Base-by-base conservation (phyloP, 805 yeast species). In the Suhomyces pyralidae region DNA sequence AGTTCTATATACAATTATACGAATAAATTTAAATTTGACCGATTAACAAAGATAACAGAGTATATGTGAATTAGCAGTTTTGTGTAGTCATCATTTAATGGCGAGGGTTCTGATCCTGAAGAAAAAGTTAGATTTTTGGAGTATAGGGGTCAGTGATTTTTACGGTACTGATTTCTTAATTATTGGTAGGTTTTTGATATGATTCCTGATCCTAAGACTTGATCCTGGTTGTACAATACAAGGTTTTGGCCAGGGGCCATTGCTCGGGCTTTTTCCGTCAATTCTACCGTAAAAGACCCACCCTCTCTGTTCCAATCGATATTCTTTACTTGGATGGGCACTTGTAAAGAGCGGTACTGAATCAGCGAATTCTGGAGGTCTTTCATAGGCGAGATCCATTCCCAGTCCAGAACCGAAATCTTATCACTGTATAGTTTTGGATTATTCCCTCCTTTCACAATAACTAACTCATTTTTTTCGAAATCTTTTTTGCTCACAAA, bases 201-300 rank as follows among this genome's bases (percentile, higher is more conserved):
- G 1, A 67, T 57, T 1, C 77, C 77, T 26, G 69, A 61, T 3
- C 97, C 97, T 9, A 92, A 61, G 0, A 93, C 85, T 50, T 81
- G 69, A 46, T 84, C 85, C 1, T 79, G 81, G 40, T 79, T 69
- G 66, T 92, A 94, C 5, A 93, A 64, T 0, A 88, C 96, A 15
- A 90, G 69, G 58, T 81, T 85, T 66, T 93, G 99, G 0, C 98
- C 99, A 0, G 92, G 89, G 0, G 97, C 92, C 63, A 94, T 81
- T 0, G 96, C 97, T 47, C 90, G 70, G 32, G 81, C 81, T 28
- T 72, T 66, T 1, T 74, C 69, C 0, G 56, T 53, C 28, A 92
- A 71, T 20, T 59, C 58, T 7, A 89, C 65, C 1, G 54, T 17
- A 8, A 45, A 45, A 7, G 45, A 17, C n/a, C 36, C 51, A 1